Base-by-base conservation (phyloP, 2,329 filamentous ascomycete species). In the Ceratocystis cubensis region DNA sequence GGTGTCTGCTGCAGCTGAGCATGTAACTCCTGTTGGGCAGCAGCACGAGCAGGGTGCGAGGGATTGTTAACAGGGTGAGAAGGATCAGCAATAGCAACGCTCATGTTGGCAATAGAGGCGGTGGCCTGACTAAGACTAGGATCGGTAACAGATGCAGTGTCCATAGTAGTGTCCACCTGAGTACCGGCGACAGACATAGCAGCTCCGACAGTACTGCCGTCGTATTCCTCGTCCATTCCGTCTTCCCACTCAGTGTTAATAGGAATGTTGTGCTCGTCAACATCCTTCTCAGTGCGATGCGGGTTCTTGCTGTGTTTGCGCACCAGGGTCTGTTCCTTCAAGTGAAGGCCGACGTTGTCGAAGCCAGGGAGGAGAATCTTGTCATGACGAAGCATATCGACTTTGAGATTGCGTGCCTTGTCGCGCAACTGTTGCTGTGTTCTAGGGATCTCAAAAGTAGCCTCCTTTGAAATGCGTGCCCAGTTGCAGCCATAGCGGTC, bases 351-450 rank as follows among this genome's bases (percentile, higher is more conserved):
- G 17, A 84, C 78, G 3, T 74, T 71, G 69, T 84, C 80, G 67
- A 84, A 84, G 4, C 76, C 74, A 0, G 73, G 72, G 1, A 81
- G 80, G 3, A 84, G 73, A 8, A 74, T 46, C 1, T 67, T 68
- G 70, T 83, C 80, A 1, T 73, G 72, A 63, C 76, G 76, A 17
- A 84, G 74, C 59, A 80, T 76, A 41, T 80, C 77, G 45, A 81
- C 79, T 74, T 84, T 84, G 65, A 83, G 69, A 66, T 82, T 79
- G 63, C 82, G 79, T n/a, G 82, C 82, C 73, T 81, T 82, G 75
- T 84, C 82, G 5, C 82, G 81, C 66, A 82, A 77, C 3, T 80
- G 79, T 72, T 84, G 82, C 73, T 84, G 82, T 70, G 79, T 78
- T 63, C 82, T 80, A 1, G 71, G 71, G 73, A 4, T 72, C 69